Conservation (phyloP, 129 eudicot species). For the Logfia minima region DNA sequence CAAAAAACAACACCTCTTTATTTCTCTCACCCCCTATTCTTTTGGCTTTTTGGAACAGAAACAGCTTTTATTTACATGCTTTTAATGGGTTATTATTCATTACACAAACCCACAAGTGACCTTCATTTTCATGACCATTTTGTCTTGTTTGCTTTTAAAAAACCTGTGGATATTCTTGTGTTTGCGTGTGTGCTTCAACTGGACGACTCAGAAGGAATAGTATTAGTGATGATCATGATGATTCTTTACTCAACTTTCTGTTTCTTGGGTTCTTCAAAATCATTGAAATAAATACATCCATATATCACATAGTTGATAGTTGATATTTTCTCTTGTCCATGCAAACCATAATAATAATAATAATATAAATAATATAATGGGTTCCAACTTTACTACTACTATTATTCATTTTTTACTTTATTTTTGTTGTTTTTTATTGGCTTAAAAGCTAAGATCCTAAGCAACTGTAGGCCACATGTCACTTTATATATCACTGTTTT, state of each 20-base stretch:
- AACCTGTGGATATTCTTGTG: slow-evolving; percentile 51
- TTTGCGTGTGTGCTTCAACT: slow-evolving; percentile 43
- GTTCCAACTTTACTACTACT: slow-evolving; percentile 31
- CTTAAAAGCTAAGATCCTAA: slow-evolving; percentile 42
- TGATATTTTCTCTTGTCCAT: slow-evolving; percentile 47
- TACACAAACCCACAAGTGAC: slow-evolving; percentile 42
- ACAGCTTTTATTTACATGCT: slow-evolving; percentile 39
- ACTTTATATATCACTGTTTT: slow-evolving; percentile 39
- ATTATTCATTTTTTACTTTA: slow-evolving; percentile 14
- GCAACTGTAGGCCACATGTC: slow-evolving; percentile 44
- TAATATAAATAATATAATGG: background rate
- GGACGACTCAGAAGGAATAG: slow-evolving; percentile 23
- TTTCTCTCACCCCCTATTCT: slow-evolving; percentile 27
- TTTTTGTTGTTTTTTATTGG: slow-evolving; percentile 38
- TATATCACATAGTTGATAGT: slow-evolving; percentile 1
- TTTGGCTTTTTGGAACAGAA: slow-evolving; percentile 46
- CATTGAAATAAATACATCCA: slow-evolving; percentile 33
- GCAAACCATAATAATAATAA: slow-evolving; percentile 37
- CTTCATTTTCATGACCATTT: slow-evolving; percentile 50
- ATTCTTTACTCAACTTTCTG: slow-evolving; percentile 49
- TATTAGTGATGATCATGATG: slow-evolving; percentile 46
- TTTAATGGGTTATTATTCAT: slow-evolving; percentile 39
- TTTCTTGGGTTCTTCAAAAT: slow-evolving; percentile 69
- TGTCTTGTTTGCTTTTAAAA: slow-evolving; percentile 37
- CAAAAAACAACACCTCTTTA: background rate